Evolutionary conservation across 1,139 yeast genomes (phyloP), one percentile per base, ranked within the genome.

Genomic region (Suhomyces atakaporum): DNA sequence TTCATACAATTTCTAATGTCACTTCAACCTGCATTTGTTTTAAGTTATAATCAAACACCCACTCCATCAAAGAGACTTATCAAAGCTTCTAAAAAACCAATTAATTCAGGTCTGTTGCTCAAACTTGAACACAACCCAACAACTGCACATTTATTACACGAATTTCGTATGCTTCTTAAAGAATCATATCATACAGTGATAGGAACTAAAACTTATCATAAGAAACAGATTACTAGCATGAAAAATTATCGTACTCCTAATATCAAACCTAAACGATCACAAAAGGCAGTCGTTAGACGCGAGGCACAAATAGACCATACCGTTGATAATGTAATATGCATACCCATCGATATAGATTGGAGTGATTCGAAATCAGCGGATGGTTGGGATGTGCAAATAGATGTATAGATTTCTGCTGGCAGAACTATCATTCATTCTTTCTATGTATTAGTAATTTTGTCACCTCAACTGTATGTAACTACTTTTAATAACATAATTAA

Each of bases 401-500:
- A 36, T 20, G 19, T 36, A 10, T 31, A 36, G 25, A 27, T 18
- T 36, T 30, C 40, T 36, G 40, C 40, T 22, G 40, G 40, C 40
- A 32, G 36, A 26, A 14, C 20, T 20, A 16, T 16, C 19, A 16
- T 24, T 30, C 16, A 23, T 24, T 25, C 12, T 16, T 16, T 20
- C 12, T 6, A 13, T 31, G 34, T 31, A 31, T 21, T 31, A 25
- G 16, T 31, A 31, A 18, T 16, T 13, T 10, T 31, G 12, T 15
- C 29, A 15, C 6, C 5, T n/a, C 6, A 15, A 10, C 27, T 31
- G 34, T 23, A 31, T 31, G 29, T 31, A n/a, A 25, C 24, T 10
- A 22, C 11, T 22, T 22, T 22, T 22, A 10, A 22, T 22, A 22
- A 31, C 25, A 31, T 29, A 18, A 18, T 6, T 18, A 5, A 18